phyloP scores from a whole-genome alignment of 2,329 filamentous ascomycete genomes.

The Diaporthe vexans region DNA sequence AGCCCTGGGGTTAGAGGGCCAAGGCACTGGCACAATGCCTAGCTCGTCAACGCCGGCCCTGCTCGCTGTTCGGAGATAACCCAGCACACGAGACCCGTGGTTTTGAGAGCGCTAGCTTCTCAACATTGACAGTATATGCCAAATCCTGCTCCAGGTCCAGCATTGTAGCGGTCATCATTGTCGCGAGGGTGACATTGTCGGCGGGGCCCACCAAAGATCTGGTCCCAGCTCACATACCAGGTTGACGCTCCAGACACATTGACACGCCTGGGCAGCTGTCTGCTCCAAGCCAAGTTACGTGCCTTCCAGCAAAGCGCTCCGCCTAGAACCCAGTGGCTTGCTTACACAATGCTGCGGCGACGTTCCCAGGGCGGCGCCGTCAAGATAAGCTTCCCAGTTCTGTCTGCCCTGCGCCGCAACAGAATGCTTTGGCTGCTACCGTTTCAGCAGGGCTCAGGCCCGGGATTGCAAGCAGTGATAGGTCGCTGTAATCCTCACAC shows the following conservation, averaged over 20 bases:
- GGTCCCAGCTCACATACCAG: background rate
- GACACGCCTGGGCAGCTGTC: too few species aligned
- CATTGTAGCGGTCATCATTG: constrained; percentile 7
- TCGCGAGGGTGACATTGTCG: constrained; percentile 16
- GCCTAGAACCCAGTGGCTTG: too few species aligned
- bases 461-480: background rate
- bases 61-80: background rate
- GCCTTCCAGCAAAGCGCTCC: too few species aligned
- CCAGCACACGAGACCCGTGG: background rate
- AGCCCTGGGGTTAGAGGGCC: background rate
- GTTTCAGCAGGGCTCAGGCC: too few species aligned
- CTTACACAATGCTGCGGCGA: too few species aligned
- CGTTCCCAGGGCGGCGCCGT: too few species aligned
- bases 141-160: too few species aligned
- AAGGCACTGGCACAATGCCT: background rate
- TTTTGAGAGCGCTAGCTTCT: background rate
- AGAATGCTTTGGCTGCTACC: too few species aligned
- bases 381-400: too few species aligned
- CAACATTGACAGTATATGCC: too few species aligned
- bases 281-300: background rate
- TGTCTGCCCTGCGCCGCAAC: too few species aligned
- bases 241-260: too few species aligned
- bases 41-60: background rate
- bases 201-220: background rate
- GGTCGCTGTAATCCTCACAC: background rate